Percentiles rank a stretch among this genome's conserved stretches.
Evolutionary conservation across 805 yeast species (phyloP).

Genomic region (Candida coleopterorum): DNA sequence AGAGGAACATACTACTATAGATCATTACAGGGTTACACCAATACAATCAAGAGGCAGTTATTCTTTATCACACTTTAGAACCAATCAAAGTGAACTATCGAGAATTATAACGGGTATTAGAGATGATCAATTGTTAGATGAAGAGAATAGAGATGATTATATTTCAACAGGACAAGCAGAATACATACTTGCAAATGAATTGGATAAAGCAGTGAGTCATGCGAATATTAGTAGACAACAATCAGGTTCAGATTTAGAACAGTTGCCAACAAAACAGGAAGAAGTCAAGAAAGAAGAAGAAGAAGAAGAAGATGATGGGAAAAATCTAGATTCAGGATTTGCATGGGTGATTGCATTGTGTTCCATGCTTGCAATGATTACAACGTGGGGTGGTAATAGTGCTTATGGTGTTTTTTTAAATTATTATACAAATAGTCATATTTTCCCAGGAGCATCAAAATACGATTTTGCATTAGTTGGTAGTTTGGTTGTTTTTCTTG

Average conservation of each 20-base stretch:
- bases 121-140: slow-evolving; percentile 19
- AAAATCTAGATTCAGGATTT: slow-evolving; percentile 41
- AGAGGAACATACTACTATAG: background rate
- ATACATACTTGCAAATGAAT: slow-evolving; percentile 14
- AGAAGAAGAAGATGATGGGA: slow-evolving; percentile 1
- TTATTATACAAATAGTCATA: slow-evolving; percentile 35
- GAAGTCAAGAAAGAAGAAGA: slow-evolving; percentile 5
- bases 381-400: slow-evolving; percentile 58
- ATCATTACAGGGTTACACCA: background rate
- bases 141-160: slow-evolving; percentile 11
- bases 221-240: slow-evolving; percentile 4
- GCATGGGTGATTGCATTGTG: slow-evolving; percentile 53
- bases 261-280: background rate
- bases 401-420: slow-evolving; percentile 55
- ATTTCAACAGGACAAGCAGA: slow-evolving; percentile 12
- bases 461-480: slow-evolving; percentile 52
- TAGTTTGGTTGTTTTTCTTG: slow-evolving; percentile 43
- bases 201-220: slow-evolving; percentile 13
- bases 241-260: slow-evolving; percentile 6
- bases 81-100: slow-evolving; percentile 15
- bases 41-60: background rate
- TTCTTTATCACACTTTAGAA: slow-evolving; percentile 5
- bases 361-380: slow-evolving; percentile 39
- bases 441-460: slow-evolving; percentile 40
- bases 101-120: slow-evolving; percentile 16